These are phyloP conservation scores for Phytophthora megakarya DNA, from an alignment of 352 stramenopile genomes.

Conservation along the genomic window DNA sequence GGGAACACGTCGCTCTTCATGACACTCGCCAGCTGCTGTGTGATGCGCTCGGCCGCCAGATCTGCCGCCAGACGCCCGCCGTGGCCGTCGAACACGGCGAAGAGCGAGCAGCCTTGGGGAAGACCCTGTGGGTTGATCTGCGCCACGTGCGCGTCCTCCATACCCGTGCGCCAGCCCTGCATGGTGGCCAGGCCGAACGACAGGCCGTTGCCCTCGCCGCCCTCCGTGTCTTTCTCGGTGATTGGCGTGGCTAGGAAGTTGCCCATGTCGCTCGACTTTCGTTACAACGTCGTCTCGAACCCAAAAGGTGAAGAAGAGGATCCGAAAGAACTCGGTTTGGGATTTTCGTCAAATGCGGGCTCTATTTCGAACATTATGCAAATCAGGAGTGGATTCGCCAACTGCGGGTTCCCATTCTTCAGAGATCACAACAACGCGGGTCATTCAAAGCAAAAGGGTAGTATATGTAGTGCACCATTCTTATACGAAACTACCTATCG, in stretches of 20 bases:
- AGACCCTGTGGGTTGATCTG: slow-evolving; percentile 49
- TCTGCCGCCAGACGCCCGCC: slow-evolving; percentile 64
- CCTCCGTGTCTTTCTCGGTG: slow-evolving; percentile 77
- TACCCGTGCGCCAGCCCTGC: slow-evolving; percentile 83
- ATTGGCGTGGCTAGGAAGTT: slow-evolving; percentile 82
- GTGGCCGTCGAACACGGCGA: slow-evolving; percentile 85
- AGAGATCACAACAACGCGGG: no score
- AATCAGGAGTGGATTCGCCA: no score
- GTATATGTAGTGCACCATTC: no score
- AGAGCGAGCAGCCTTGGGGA: slow-evolving; percentile 60
- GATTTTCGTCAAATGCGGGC: no score
- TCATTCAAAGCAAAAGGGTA: no score
- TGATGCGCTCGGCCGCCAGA: slow-evolving; percentile 52
- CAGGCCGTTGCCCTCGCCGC: slow-evolving; percentile 57
- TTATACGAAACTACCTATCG: no score
- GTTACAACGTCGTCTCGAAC: slow-evolving; percentile 16
- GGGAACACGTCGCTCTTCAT: slow-evolving; percentile 51
- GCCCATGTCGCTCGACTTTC: slow-evolving; percentile 48
- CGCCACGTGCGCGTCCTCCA: slow-evolving; percentile 84
- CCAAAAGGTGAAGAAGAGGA: slow-evolving; percentile 14
- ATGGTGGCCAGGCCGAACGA: slow-evolving; percentile 72
- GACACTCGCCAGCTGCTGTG: slow-evolving; percentile 37
- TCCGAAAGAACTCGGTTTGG: no score
- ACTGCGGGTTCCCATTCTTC: no score
- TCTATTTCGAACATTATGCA: no score